Evolutionary conservation across 2,329 filamentous ascomycete species (phyloP).

Genomic region (Penicillium glabrum): DNA sequence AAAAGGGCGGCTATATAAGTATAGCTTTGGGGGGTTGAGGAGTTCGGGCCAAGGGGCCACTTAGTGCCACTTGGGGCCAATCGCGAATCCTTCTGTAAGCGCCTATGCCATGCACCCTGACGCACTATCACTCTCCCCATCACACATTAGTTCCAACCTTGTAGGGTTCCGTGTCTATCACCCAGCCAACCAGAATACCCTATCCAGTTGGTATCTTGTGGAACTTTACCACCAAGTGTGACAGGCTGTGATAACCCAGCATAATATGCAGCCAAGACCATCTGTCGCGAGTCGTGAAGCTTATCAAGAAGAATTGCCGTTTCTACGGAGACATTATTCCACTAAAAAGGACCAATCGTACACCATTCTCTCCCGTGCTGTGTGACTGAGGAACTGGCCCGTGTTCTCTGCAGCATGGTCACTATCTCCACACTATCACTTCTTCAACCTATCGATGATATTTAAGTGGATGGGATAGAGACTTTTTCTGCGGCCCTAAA

Average conservation of each 20-base stretch:
- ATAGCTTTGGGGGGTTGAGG: neutral
- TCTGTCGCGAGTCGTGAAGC: neutral
- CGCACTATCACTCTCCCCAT: slow-evolving; percentile 20
- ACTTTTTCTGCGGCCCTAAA: neutral
- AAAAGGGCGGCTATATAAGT: slow-evolving; percentile 38
- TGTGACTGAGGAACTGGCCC: neutral
- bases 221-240: slow-evolving; percentile 1
- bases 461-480: neutral
- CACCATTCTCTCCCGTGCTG: neutral
- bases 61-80: slow-evolving; percentile 4
- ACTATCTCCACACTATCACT: slow-evolving; percentile 3
- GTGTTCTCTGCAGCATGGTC: slow-evolving; percentile 1
- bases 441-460: neutral
- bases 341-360: neutral
- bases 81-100: slow-evolving; percentile 14
- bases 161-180: neutral
- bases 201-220: neutral
- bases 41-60: neutral
- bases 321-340: too few relatives aligned
- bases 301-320: neutral
- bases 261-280: neutral
- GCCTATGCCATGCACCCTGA: slow-evolving; percentile 20
- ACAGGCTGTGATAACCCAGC: slow-evolving; percentile 5
- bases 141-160: slow-evolving; percentile 19
- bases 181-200: slow-evolving; percentile 6